Conservation (phyloP, 164 flowering plant species). For the Nelumbo lutea region DNA sequence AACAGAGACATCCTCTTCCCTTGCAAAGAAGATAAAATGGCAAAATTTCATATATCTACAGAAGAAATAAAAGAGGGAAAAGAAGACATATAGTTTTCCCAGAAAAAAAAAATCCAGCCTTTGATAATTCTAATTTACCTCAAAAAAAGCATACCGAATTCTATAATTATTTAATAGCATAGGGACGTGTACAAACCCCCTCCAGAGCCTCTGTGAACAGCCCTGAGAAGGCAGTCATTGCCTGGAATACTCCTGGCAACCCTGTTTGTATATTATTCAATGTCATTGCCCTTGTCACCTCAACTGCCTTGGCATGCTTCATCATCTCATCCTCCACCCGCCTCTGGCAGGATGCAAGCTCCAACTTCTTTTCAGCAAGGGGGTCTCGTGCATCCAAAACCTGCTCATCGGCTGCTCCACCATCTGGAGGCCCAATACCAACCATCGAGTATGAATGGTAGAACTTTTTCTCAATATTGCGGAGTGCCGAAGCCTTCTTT, state of each 20-base stretch:
- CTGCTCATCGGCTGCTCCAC: slow-evolving; percentile 48
- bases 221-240: slow-evolving; percentile 78
- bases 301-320: slow-evolving; percentile 78
- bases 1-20: too few relatives aligned
- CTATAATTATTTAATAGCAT: too few relatives aligned
- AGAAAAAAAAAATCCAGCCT: too few relatives aligned
- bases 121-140: too few relatives aligned
- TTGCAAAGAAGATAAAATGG: too few relatives aligned
- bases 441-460: slow-evolving; percentile 88
- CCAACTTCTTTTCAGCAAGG: slow-evolving; percentile 77
- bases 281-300: slow-evolving; percentile 95
- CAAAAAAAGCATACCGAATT: too few relatives aligned
- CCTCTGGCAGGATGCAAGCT: slow-evolving; percentile 68
- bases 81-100: too few relatives aligned
- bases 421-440: slow-evolving; percentile 66
- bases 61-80: too few relatives aligned
- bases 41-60: too few relatives aligned
- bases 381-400: slow-evolving; percentile 86
- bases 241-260: slow-evolving; percentile 92
- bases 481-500: slow-evolving; percentile 65
- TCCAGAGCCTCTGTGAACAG: slow-evolving; percentile 65
- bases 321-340: slow-evolving; percentile 82
- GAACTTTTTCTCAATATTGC: slow-evolving; percentile 77
- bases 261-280: slow-evolving; percentile 91
- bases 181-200: slow-evolving; percentile 45